Percentiles rank a stretch among this genome's conserved stretches.
Conservation (phyloP, 352 stramenopile genomes). For the Phytopythium kandeliae region DNA sequence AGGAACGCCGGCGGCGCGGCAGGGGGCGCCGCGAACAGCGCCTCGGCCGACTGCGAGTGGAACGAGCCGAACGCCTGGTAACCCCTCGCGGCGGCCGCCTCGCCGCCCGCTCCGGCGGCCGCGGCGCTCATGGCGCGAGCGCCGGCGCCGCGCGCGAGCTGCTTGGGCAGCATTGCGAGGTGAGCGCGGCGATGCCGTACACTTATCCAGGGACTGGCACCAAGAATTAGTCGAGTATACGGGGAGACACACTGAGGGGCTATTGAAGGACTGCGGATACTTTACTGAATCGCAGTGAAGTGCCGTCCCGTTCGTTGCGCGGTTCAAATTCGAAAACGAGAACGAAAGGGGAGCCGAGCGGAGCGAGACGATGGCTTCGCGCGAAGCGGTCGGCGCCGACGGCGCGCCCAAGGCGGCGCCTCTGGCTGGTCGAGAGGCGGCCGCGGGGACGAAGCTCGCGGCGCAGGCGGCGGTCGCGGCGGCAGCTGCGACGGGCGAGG, state of each 20-base stretch:
- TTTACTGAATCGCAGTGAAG: too few species aligned
- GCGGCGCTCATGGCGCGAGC: slow-evolving; percentile 2
- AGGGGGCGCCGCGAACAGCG: slow-evolving; percentile 34
- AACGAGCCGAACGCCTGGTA: slow-evolving; percentile 80
- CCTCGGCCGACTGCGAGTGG: slow-evolving; percentile 52
- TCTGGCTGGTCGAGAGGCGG: too few species aligned
- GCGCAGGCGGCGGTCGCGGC: too few species aligned
- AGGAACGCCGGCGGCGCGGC: slow-evolving; percentile 15
- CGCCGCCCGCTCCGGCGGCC: background rate
- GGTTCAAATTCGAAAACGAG: too few species aligned
- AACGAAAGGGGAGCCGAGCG: too few species aligned
- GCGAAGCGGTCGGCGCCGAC: slow-evolving; percentile 2
- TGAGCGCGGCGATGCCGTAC: too few species aligned
- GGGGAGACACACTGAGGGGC: too few species aligned
- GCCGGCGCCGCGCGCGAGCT: background rate
- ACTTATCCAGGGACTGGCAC: too few species aligned
- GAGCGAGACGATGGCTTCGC: too few species aligned
- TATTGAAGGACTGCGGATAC: too few species aligned
- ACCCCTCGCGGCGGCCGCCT: slow-evolving; percentile 10
- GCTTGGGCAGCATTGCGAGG: background rate
- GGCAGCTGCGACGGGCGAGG: background rate
- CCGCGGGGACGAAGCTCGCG: background rate
- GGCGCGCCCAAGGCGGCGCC: background rate
- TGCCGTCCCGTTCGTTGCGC: too few species aligned
- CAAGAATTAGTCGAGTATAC: too few species aligned